Evolutionary conservation across 768 basidiomycete genomes (phyloP).

Genomic region (Exidia glandulosa): DNA sequence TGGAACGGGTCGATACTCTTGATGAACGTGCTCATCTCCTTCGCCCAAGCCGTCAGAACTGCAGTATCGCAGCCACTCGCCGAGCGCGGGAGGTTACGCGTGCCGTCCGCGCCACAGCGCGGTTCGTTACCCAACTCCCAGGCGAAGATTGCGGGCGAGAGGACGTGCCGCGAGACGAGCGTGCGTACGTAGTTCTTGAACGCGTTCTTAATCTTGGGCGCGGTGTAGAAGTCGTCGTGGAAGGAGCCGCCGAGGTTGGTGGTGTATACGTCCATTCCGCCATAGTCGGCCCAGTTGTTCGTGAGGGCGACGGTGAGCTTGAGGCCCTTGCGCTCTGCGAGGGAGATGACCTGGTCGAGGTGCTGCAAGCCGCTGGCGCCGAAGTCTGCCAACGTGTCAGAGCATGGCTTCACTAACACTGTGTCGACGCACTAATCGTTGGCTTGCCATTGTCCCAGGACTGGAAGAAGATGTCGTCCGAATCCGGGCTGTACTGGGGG

Average conservation of each 20-base stretch:
- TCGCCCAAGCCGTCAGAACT: slow-evolving; percentile 8
- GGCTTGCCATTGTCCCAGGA: slow-evolving; percentile 4
- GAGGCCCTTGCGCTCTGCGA: slow-evolving; percentile 9
- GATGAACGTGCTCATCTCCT: slow-evolving; percentile 11
- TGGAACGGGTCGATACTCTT: slow-evolving; percentile 10
- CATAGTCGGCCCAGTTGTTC: slow-evolving; percentile 9
- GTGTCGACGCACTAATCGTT: slow-evolving; percentile 3
- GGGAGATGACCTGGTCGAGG: slow-evolving; percentile 9
- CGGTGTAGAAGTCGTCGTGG: slow-evolving; percentile 12
- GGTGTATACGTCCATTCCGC: slow-evolving; percentile 9
- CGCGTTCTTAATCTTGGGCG: slow-evolving; percentile 6
- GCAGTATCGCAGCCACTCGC: slow-evolving; percentile 7
- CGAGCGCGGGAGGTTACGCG: slow-evolving; percentile 10
- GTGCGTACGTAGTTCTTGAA: slow-evolving; percentile 11
- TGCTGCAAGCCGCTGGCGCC: slow-evolving; percentile 6
- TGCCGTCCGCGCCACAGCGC: slow-evolving; percentile 11
- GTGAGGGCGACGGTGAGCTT: slow-evolving; percentile 10
- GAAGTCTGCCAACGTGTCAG: slow-evolving; percentile 3
- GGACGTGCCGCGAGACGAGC: slow-evolving; percentile 6
- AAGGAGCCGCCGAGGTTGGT: slow-evolving; percentile 7
- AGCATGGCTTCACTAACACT: neutral
- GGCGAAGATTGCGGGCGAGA: slow-evolving; percentile 7
- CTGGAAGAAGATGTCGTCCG: slow-evolving; percentile 9
- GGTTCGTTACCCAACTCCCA: slow-evolving; percentile 9
- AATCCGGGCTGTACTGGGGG: slow-evolving; percentile 6